Conservation (phyloP, 306 rosid species). For the Cyamopsis tetragonoloba region DNA sequence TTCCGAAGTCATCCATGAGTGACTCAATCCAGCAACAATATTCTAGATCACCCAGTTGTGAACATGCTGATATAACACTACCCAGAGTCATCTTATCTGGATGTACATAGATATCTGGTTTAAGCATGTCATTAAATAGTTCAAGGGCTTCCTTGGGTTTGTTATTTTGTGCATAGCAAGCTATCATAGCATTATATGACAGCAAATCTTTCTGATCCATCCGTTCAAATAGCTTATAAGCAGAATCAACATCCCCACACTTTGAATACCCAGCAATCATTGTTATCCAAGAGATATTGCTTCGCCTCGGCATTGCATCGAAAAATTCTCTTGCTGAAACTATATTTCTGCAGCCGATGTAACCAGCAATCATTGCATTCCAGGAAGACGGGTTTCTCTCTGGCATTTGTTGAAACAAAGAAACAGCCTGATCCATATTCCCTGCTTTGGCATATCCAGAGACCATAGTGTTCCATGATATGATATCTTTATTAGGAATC, state of each 20-base stretch:
- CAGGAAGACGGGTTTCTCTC: conserved; percentile 63
- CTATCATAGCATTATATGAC: conserved; percentile 58
- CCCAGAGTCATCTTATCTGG: conserved; percentile 71
- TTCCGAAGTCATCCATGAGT: conserved; percentile 43
- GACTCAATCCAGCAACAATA: conserved; percentile 50
- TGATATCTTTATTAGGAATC: conserved; percentile 58
- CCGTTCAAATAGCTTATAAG: conserved; percentile 49
- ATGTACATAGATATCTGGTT: conserved; percentile 29
- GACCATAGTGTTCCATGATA: conserved; percentile 77
- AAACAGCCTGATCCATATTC: conserved; percentile 50
- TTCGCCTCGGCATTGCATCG: conserved; percentile 54
- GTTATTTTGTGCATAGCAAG: conserved; percentile 73
- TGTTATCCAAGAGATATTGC: conserved; percentile 53
- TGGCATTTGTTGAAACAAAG: conserved; percentile 53
- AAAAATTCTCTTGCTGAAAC: conserved; percentile 48
- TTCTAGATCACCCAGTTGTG: conserved; percentile 57
- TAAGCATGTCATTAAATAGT: conserved; percentile 54
- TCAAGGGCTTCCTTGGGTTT: conserved; percentile 63
- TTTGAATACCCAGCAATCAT: conserved; percentile 68
- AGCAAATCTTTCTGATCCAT: conserved; percentile 46
- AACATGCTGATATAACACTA: conserved; percentile 67
- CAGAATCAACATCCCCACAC: conserved; percentile 56
- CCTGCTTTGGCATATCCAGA: conserved; percentile 52
- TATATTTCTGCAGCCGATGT: conserved; percentile 39
- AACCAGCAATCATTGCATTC: conserved; percentile 71